A percentile compares a stretch with the other conserved stretches of the same genome.
These are phyloP conservation scores for Suhomyces taliae DNA, from an alignment of 1,139 yeast genomes.

Conservation along the genomic window DNA sequence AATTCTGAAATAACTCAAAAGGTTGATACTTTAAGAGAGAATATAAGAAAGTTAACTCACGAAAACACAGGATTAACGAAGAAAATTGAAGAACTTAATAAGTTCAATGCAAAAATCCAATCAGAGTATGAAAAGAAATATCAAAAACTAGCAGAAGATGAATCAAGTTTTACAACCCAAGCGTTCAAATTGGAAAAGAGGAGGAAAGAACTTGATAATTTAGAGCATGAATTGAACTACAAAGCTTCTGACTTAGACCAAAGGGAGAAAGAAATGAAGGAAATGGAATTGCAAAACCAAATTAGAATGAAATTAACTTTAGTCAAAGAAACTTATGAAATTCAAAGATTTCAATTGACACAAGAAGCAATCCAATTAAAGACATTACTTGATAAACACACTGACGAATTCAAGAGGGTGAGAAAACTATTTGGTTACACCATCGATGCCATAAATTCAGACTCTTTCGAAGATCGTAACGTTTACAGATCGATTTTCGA, in stretches of 20 bases:
- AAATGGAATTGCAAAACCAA: constrained; percentile 1
- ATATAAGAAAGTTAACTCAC: no score
- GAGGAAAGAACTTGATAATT: constrained; percentile 5
- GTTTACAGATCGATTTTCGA: constrained; percentile 9
- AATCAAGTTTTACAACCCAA: not conserved
- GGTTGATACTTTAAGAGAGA: not conserved
- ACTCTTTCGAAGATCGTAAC: not conserved
- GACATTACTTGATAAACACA: constrained; percentile 10
- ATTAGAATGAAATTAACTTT: constrained; percentile 6
- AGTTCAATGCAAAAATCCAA: not conserved
- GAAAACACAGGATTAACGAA: not conserved
- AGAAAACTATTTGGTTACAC: constrained; percentile 7
- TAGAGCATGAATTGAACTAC: constrained; percentile 9
- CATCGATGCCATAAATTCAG: constrained; percentile 3
- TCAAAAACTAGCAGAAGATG: constrained; percentile 1
- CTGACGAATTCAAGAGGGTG: constrained; percentile 11
- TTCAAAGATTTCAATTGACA: constrained; percentile 8
- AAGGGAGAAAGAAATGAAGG: constrained; percentile 8
- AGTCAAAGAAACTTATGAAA: constrained; percentile 14
- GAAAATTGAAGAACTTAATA: not conserved
- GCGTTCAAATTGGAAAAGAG: constrained; percentile 3
- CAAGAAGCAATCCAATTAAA: constrained; percentile 13
- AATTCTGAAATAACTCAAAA: not conserved
- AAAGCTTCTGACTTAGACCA: constrained; percentile 7
- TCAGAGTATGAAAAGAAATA: not conserved